Evolutionary conservation across 352 stramenopile genomes (phyloP).

Genomic region (Pythium sp.): DNA sequence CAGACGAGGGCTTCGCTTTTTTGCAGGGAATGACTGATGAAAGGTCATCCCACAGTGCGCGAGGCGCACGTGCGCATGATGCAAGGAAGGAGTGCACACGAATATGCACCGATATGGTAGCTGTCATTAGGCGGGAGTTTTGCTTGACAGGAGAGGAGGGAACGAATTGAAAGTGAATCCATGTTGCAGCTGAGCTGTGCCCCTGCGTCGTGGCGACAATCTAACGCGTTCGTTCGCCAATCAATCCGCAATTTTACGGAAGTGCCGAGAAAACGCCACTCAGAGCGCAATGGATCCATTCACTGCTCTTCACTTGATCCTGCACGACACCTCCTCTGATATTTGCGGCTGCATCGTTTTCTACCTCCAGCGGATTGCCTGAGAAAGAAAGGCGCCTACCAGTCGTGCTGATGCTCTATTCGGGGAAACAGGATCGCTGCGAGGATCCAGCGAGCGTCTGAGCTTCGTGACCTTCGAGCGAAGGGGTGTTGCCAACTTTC

Average conservation of each 20-base stretch:
- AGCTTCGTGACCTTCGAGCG: background rate
- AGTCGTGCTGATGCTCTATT: background rate
- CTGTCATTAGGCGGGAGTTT: background rate
- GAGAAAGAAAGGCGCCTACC: background rate
- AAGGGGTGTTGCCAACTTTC: background rate
- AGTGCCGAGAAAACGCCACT: background rate
- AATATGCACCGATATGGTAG: too few species aligned
- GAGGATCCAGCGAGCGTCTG: background rate
- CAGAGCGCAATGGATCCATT: background rate
- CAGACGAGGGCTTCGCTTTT: background rate
- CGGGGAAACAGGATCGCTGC: background rate
- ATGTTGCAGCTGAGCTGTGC: background rate
- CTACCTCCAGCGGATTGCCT: background rate
- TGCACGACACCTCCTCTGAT: too few species aligned
- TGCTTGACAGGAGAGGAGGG: background rate
- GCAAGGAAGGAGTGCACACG: background rate
- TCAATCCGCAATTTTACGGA: background rate
- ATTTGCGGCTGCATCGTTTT: background rate
- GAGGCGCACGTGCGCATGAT: background rate
- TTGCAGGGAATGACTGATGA: background rate
- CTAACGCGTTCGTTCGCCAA: background rate
- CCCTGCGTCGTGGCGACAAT: background rate
- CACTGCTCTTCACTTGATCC: background rate
- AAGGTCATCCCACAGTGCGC: background rate
- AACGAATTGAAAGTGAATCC: background rate